phyloP scores from a whole-genome alignment of 331 rosid species.

The Saraca asoca region DNA sequence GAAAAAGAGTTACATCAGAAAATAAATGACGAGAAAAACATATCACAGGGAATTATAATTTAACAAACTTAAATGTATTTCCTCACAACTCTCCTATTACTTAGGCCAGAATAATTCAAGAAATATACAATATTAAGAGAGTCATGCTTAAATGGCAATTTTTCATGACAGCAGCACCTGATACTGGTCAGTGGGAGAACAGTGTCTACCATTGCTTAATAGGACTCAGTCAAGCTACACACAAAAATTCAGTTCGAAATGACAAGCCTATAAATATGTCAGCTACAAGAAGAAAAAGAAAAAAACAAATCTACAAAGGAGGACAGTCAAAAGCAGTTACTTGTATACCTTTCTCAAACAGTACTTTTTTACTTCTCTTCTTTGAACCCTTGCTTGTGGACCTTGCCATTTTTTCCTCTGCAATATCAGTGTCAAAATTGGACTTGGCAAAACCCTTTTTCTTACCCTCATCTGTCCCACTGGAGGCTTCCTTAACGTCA shows the following conservation, averaged over 20 bases:
- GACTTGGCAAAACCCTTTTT: constrained; percentile 51
- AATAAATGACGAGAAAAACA: constrained; percentile 9
- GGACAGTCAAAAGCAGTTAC: constrained; percentile 29
- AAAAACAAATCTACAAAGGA: constrained; percentile 18
- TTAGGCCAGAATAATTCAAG: constrained; percentile 13
- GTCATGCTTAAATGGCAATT: constrained; percentile 21
- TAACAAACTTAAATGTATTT: not conserved
- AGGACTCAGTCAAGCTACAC: constrained; percentile 20
- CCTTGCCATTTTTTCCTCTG: constrained; percentile 47
- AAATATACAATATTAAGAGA: constrained; percentile 17
- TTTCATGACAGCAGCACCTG: constrained; percentile 22
- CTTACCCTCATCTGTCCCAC: constrained; percentile 78
- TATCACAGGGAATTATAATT: constrained; percentile 6
- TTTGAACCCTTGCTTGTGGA: constrained; percentile 56
- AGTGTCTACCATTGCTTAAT: constrained; percentile 21
- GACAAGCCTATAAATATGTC: constrained; percentile 23
- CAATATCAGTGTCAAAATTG: constrained; percentile 49
- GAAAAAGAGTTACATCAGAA: constrained; percentile 1
- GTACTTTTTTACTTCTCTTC: constrained; percentile 62
- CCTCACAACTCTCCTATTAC: not conserved
- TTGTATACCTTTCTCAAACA: constrained; percentile 57
- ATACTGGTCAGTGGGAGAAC: constrained; percentile 11
- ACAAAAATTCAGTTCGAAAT: constrained; percentile 28
- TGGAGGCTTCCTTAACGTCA: constrained; percentile 69
- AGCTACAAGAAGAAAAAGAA: constrained; percentile 11